Conservation (phyloP, 2,329 filamentous ascomycete species). For the Fusarium hainanense region DNA sequence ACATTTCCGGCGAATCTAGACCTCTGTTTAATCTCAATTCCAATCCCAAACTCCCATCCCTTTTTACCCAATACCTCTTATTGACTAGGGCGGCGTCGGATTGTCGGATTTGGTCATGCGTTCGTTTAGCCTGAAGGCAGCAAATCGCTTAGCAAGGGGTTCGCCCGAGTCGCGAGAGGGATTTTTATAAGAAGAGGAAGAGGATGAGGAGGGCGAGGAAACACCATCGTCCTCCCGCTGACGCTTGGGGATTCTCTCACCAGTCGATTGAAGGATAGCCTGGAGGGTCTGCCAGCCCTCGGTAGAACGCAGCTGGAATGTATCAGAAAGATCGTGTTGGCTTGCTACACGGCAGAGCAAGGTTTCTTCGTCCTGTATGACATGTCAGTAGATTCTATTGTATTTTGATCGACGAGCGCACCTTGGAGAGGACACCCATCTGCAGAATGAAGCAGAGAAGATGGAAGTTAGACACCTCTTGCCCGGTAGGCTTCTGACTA, state of each 20-base stretch:
- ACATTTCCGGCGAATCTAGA: background rate
- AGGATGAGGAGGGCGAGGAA: slow-evolving; percentile 45
- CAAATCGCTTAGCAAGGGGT: slow-evolving; percentile 74
- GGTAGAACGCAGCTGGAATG: slow-evolving; percentile 84
- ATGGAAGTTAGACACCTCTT: slow-evolving; percentile 91
- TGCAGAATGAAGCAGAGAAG: slow-evolving; percentile 87
- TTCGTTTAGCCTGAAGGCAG: slow-evolving; percentile 72
- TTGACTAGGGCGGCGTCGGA: slow-evolving; percentile 41
- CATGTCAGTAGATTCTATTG: slow-evolving; percentile 5
- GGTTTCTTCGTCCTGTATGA: slow-evolving; percentile 82
- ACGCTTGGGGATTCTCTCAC: slow-evolving; percentile 93
- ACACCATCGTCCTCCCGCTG: slow-evolving; percentile 52
- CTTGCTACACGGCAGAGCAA: slow-evolving; percentile 88
- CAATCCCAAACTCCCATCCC: background rate
- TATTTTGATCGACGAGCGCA: slow-evolving; percentile 54
- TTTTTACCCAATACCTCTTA: slow-evolving; percentile 16
- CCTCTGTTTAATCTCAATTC: background rate
- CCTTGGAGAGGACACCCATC: slow-evolving; percentile 86
- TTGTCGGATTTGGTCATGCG: slow-evolving; percentile 43
- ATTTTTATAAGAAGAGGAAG: slow-evolving; percentile 45
- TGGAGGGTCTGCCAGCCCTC: slow-evolving; percentile 94
- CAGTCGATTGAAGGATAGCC: slow-evolving; percentile 93
- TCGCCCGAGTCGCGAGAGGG: slow-evolving; percentile 56
- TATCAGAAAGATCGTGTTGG: slow-evolving; percentile 81
- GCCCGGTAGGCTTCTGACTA: slow-evolving; percentile 69